Evolutionary conservation across 345 rosid species (phyloP).

Genomic region (Brassica napus): DNA sequence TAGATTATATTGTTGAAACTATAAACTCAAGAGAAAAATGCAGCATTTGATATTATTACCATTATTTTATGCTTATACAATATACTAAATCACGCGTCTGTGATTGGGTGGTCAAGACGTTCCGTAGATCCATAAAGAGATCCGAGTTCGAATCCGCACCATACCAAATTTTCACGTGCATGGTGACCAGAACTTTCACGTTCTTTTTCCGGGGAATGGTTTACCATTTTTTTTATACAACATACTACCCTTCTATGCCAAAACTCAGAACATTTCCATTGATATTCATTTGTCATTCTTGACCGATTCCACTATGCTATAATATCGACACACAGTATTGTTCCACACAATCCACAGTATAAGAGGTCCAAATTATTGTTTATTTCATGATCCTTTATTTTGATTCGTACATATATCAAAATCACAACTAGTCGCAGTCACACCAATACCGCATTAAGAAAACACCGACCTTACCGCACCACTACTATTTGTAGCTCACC

Average conservation of each 20-base stretch:
- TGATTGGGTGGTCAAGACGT: too few species aligned
- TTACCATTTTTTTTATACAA: not conserved
- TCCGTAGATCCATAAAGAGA: too few species aligned
- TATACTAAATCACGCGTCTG: too few species aligned
- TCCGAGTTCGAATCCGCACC: too few species aligned
- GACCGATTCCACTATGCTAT: not conserved
- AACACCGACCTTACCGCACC: slow-evolving; percentile 15
- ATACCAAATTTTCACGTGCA: too few species aligned
- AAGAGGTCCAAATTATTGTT: slow-evolving; percentile 3
- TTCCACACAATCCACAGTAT: not conserved
- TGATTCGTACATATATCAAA: not conserved
- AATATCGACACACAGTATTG: not conserved
- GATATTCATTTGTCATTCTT: not conserved
- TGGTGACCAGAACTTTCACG: too few species aligned
- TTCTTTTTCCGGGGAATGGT: too few species aligned
- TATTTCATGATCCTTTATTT: not conserved
- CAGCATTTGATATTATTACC: not conserved
- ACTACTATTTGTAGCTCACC: slow-evolving; percentile 27
- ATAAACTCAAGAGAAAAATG: not conserved
- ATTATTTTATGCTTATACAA: not conserved
- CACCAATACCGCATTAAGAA: not conserved
- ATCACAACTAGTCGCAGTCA: slow-evolving; percentile 8
- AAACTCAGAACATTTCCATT: not conserved
- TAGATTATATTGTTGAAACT: not conserved
- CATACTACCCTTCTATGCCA: not conserved